Base-by-base conservation (phyloP, 2,329 filamentous ascomycete genomes). In the Cytospora mali region DNA sequence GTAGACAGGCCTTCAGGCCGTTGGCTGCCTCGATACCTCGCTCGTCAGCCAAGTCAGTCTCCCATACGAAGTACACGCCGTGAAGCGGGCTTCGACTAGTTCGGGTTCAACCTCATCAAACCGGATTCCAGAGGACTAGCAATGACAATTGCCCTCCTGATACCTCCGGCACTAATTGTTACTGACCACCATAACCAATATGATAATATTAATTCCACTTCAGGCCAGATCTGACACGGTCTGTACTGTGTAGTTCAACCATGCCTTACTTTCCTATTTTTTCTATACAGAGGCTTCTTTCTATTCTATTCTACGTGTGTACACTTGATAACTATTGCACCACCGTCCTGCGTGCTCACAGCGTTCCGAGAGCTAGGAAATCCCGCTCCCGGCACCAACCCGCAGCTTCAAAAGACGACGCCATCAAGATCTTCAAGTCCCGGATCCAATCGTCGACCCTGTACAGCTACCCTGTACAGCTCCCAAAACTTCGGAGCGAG, bases 1-100 rank as follows among this genome's bases (percentile, higher is more conserved):
- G n/a, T n/a, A n/a, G 68, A 21, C 39, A 72, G 72, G 72, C 70
- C 72, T 69, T 64, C 68, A 74, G n/a, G 72, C 71, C 72, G 73
- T 74, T 74, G 73, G 73, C 69, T 71, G 66, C 55, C 56, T 67
- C 64, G n/a, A n/a, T n/a, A n/a, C n/a, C n/a, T n/a, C n/a, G n/a
- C n/a, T n/a, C n/a, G n/a, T n/a, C n/a, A n/a, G n/a, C n/a, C n/a
- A n/a, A n/a, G n/a, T n/a, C n/a, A n/a, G n/a, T n/a, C n/a, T n/a
- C n/a, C n/a, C 55, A 35, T 35, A 35, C 49, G n/a, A n/a, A 53
- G 53, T 57, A 55, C 59, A 62, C 35, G 42, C 61, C 49, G 61
- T 58, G 61, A 62, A 35, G 58, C 55, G 61, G 16, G 18, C 23
- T 25, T 21, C 5, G 39, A 42, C 57, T 27, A 60, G 33, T 35